Base-by-base conservation (phyloP, 352 stramenopile species). In the Phytophthora megakarya region DNA sequence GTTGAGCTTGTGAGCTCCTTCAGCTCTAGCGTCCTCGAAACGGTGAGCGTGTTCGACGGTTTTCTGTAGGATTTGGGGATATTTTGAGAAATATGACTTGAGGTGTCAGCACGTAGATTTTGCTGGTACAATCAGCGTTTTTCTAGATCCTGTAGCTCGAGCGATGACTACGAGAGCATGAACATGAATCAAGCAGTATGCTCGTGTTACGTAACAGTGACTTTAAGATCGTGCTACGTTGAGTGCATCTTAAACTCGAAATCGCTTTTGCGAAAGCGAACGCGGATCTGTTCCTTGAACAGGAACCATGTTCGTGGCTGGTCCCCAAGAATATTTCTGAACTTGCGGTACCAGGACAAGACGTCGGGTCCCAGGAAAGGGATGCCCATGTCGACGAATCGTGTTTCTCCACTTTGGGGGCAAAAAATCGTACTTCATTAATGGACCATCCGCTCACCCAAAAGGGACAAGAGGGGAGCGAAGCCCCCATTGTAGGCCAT, bases 11-110 rank as follows among this genome's bases (percentile, higher is more conserved):
- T n/a, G 30, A 1, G 53, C n/a, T n/a, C n/a, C n/a, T n/a, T n/a
- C n/a, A n/a, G n/a, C n/a, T n/a, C n/a, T n/a, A n/a, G n/a, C n/a
- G 10, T 63, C 54, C 21, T 63, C 43, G n/a, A 45, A 40, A 13
- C 43, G 43, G 23, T 63, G 43, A 2, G 54, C 32, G 18, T 55
- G 32, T 1, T 55, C 54, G 18, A 63, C 55, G 5, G 54, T 55
- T 42, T 54, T 32, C 16, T 42, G 43, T 15, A 63, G 43, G 13
- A 44, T 56, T 12, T n/a, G 15, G 18, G 55, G 3, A 63, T 15
- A 19, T 33, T 63, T 18, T 56, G 43, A 5, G 55, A 49, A 13
- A 47, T 62, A 18, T 62, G 43, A 12, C 42, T 47, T 2, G 42
- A 47, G 5, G 54, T 54, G 5, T 62, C 54, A 11, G 21, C 6